Conservation (phyloP, 1,139 yeast genomes). For the Candida glucosophila region DNA sequence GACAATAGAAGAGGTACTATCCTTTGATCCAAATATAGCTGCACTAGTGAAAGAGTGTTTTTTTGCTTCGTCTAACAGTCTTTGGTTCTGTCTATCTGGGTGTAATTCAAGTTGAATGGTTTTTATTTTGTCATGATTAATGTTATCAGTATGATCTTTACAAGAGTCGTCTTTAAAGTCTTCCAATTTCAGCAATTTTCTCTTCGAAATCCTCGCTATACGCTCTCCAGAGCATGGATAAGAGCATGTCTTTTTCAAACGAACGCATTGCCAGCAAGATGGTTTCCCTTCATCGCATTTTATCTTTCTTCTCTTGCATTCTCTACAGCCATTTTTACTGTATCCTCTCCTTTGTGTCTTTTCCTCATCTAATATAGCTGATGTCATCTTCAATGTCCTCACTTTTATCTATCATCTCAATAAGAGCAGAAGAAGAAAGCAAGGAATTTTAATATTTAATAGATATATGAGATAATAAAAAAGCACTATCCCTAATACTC, state of each 20-base stretch:
- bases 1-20: no score
- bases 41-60: no score
- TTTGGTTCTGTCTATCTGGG: no score
- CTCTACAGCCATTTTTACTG: conserved; percentile 31
- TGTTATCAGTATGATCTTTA: neutral
- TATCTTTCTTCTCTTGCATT: conserved; percentile 33
- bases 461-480: no score
- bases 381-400: conserved; percentile 1
- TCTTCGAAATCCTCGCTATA: conserved; percentile 18
- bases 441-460: no score
- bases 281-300: conserved; percentile 58
- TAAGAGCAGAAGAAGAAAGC: no score
- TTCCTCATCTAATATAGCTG: conserved; percentile 1
- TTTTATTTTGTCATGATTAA: neutral
- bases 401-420: no score
- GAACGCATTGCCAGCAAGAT: conserved; percentile 37
- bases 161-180: neutral
- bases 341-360: conserved; percentile 14
- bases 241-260: conserved; percentile 24
- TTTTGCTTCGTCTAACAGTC: no score
- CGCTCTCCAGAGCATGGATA: conserved; percentile 29
- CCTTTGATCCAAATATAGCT: no score
- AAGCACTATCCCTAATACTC: no score
- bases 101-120: no score
- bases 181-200: conserved; percentile 5